Evolutionary conservation across 2,329 filamentous ascomycete species (phyloP).

Genomic region (Sclerotiophoma versabilis): DNA sequence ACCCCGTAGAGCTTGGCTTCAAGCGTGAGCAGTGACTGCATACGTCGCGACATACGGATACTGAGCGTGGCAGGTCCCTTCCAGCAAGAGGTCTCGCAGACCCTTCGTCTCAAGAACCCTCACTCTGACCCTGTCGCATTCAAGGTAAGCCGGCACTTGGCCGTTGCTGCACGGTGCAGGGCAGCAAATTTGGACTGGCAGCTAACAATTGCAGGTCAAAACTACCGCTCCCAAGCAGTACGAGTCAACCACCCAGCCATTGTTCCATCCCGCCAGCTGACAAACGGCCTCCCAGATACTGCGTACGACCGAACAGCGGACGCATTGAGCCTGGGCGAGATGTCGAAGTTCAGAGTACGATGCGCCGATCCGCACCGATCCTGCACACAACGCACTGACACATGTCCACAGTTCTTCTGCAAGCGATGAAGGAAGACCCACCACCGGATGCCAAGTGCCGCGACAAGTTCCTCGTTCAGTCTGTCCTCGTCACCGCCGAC

Average conservation of each 20-base stretch:
- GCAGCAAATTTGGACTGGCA: background rate
- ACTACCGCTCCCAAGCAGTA: conserved; percentile 99
- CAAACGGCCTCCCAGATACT: conserved; percentile 72
- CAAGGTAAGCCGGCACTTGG: conserved; percentile 59
- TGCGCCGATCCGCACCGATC: conserved; percentile 19
- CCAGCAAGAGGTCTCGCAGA: conserved; percentile 68
- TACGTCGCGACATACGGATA: conserved; percentile 2
- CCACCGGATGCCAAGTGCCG: conserved; percentile 85
- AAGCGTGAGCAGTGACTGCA: conserved; percentile 69
- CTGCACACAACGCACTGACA: conserved; percentile 34
- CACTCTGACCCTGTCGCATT: conserved; percentile 67
- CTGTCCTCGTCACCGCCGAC: conserved; percentile 80
- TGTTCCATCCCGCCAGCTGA: conserved; percentile 23
- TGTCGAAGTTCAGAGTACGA: conserved; percentile 89
- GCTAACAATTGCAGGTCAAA: conserved; percentile 75
- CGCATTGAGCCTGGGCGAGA: conserved; percentile 88
- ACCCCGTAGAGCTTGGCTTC: conserved; percentile 91
- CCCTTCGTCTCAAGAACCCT: conserved; percentile 65
- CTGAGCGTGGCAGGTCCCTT: conserved; percentile 62
- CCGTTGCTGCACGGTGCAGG: background rate
- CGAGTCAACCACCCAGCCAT: conserved; percentile 47
- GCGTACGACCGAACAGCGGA: conserved; percentile 95
- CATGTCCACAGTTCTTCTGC: conserved; percentile 75
- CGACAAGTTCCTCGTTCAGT: conserved; percentile 98
- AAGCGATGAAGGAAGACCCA: conserved; percentile 97